Conservation (phyloP, 2,329 filamentous ascomycete species). For the Amesomyces nigricolor region DNA sequence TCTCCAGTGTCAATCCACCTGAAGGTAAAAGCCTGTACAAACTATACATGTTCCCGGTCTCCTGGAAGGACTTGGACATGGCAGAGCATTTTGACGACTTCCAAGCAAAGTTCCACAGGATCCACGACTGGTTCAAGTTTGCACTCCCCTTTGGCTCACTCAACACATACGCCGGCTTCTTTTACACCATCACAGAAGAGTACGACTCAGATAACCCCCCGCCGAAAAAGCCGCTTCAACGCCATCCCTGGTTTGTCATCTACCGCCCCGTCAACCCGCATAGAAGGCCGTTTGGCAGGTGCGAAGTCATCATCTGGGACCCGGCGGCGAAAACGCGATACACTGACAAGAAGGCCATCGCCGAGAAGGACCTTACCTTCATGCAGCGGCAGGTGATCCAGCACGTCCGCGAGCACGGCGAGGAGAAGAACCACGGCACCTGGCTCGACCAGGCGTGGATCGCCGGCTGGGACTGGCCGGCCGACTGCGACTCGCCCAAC, state of each 20-base stretch:
- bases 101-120: constrained; percentile 27
- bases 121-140: constrained; percentile 35
- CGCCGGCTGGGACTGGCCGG: constrained; percentile 32
- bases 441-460: constrained; percentile 43
- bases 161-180: constrained; percentile 42
- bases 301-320: constrained; percentile 55
- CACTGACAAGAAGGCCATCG: constrained; percentile 16
- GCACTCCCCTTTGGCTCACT: constrained; percentile 24
- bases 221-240: constrained; percentile 22
- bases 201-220: constrained; percentile 31
- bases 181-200: constrained; percentile 42
- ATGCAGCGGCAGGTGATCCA: constrained; percentile 44
- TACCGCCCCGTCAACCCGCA: constrained; percentile 41
- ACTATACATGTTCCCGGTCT: constrained; percentile 38
- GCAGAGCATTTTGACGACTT: constrained; percentile 32
- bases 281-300: constrained; percentile 27
- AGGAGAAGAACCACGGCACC: constrained; percentile 30
- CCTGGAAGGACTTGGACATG: constrained; percentile 39
- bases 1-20: not conserved
- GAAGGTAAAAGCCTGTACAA: not conserved
- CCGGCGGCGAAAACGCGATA: constrained; percentile 29
- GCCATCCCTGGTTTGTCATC: constrained; percentile 48
- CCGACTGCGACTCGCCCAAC: constrained; percentile 23
- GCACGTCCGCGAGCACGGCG: constrained; percentile 30
- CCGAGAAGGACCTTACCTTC: constrained; percentile 36